Evolutionary conservation across 2,329 filamentous ascomycete species (phyloP).

Genomic region (Chrysoporthe puriensis): DNA sequence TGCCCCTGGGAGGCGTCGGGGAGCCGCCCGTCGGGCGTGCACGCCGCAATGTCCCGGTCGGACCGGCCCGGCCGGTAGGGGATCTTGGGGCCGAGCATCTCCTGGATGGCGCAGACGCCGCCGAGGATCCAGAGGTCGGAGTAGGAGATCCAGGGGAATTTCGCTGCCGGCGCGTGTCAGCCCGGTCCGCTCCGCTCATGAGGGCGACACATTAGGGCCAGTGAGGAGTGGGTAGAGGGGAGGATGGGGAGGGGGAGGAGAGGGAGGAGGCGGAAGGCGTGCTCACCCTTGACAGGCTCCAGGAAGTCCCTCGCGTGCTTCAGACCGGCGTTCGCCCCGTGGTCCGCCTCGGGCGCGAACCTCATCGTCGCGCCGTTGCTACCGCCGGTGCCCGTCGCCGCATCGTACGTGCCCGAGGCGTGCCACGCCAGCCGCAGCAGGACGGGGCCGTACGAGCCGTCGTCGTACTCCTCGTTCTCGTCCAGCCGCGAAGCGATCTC

Average conservation of each 20-base stretch:
- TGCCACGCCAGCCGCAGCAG: slow-evolving; percentile 93
- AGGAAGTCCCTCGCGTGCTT: slow-evolving; percentile 88
- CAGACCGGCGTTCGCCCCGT: slow-evolving; percentile 93
- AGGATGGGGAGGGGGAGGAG: neutral
- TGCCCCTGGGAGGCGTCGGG: slow-evolving; percentile 73
- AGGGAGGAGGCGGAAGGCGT: neutral
- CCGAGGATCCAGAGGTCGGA: slow-evolving; percentile 95
- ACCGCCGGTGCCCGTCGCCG: slow-evolving; percentile 83
- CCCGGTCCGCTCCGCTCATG: neutral
- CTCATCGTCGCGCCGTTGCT: slow-evolving; percentile 98
- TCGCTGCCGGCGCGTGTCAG: slow-evolving; percentile 47
- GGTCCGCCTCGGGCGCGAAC: slow-evolving; percentile 84
- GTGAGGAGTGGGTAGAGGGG: neutral
- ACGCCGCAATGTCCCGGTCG: slow-evolving; percentile 79
- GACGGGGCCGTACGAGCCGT: slow-evolving; percentile 93
- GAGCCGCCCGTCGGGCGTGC: slow-evolving; percentile 89
- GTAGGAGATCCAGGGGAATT: slow-evolving; percentile 95
- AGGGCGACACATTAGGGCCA: too few species aligned
- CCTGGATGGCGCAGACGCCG: slow-evolving; percentile 85
- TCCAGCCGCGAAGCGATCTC: slow-evolving; percentile 78
- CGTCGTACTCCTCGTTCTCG: slow-evolving; percentile 93
- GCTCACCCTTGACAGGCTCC: slow-evolving; percentile 81
- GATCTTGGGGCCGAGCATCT: slow-evolving; percentile 88
- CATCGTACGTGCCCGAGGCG: slow-evolving; percentile 89
- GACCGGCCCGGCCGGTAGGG: slow-evolving; percentile 85